These are phyloP conservation scores for Beauveria sp. DNA, from an alignment of 2,329 filamentous ascomycete genomes.

Conservation along the genomic window DNA sequence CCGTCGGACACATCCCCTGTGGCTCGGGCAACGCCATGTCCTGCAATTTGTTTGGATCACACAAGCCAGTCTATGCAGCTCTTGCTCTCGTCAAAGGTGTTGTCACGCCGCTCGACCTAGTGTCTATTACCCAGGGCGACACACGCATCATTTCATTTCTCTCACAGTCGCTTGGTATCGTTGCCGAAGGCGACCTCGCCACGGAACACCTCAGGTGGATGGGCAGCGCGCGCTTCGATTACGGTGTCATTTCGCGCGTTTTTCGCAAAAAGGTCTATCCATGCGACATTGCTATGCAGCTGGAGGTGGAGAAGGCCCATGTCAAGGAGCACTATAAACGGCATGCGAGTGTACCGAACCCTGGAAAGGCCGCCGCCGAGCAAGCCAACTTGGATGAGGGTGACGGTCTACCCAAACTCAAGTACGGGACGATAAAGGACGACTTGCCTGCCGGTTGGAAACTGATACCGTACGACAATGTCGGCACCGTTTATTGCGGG, in stretches of 20 bases:
- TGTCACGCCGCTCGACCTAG: conserved; percentile 74
- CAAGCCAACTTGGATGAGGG: conserved; percentile 20
- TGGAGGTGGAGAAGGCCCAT: conserved; percentile 67
- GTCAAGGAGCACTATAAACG: conserved; percentile 67
- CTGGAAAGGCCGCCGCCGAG: conserved; percentile 13
- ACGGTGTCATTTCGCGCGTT: conserved; percentile 72
- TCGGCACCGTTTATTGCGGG: conserved; percentile 90
- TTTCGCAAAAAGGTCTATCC: conserved; percentile 74
- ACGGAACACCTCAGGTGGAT: conserved; percentile 94
- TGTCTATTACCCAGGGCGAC: conserved; percentile 78
- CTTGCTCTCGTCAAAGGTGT: conserved; percentile 82
- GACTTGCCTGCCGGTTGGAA: conserved; percentile 72
- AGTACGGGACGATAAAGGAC: conserved; percentile 74
- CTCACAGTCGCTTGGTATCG: conserved; percentile 80
- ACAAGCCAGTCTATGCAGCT: conserved; percentile 66
- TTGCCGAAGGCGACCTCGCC: conserved; percentile 82
- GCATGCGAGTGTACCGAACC: conserved; percentile 30
- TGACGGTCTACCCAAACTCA: conserved; percentile 60
- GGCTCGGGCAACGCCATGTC: conserved; percentile 93
- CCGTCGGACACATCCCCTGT: conserved; percentile 82
- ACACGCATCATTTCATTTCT: conserved; percentile 75
- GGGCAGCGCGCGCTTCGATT: conserved; percentile 76
- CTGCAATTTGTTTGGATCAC: conserved; percentile 79
- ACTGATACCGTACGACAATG: conserved; percentile 61
- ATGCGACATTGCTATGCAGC: conserved; percentile 79